Conservation (phyloP, 495 filamentous ascomycete species). For the Penicillium pulvis region DNA sequence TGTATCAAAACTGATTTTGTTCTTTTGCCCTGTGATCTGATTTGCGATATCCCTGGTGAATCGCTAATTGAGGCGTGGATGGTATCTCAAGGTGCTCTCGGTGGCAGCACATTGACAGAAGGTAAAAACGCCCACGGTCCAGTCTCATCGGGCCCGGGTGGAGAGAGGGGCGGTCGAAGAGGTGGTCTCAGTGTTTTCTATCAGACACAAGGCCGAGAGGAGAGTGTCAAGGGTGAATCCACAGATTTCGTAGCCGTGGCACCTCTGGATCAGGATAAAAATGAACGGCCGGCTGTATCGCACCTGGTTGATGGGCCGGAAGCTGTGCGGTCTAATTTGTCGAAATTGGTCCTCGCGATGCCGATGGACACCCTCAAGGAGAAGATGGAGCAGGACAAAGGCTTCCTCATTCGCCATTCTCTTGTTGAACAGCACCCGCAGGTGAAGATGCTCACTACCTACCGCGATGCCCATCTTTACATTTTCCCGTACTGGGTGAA, state of each 20-base stretch:
- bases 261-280: conserved; percentile 54
- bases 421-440: conserved; percentile 70
- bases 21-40: conserved; percentile 88
- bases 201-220: conserved; percentile 70
- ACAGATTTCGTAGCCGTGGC: conserved; percentile 84
- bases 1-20: conserved; percentile 82
- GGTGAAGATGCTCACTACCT: conserved; percentile 74
- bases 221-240: conserved; percentile 81
- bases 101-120: conserved; percentile 37
- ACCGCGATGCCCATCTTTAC: conserved; percentile 90
- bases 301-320: conserved; percentile 51
- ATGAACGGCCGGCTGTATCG: conserved; percentile 51
- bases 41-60: conserved; percentile 86
- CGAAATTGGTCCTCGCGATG: conserved; percentile 69
- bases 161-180: conserved; percentile 58
- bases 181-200: conserved; percentile 90
- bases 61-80: conserved; percentile 89
- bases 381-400: conserved; percentile 68
- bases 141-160: conserved; percentile 44
- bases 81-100: conserved; percentile 72
- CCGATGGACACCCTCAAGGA: conserved; percentile 87
- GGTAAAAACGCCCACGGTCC: conserved; percentile 33
- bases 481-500: conserved; percentile 90
- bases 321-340: conserved; percentile 64
- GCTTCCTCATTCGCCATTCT: conserved; percentile 68